Conservation (phyloP, 345 rosid genomes). For the Camelina neglecta region DNA sequence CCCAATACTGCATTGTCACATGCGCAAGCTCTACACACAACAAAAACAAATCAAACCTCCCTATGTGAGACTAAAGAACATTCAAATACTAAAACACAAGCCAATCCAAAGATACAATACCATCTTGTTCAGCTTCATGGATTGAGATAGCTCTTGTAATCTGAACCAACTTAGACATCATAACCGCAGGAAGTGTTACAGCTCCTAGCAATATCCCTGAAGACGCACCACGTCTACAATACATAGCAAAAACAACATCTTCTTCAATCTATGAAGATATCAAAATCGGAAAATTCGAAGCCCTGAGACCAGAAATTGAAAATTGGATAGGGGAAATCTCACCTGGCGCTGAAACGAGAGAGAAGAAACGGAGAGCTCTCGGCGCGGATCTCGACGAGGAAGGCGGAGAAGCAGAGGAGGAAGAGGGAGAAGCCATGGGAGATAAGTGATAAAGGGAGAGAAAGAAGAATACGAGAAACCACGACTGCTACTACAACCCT, state of each 20-base stretch:
- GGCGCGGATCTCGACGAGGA: slow-evolving; percentile 66
- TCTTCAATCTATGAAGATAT: not conserved
- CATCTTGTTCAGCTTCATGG: slow-evolving; percentile 58
- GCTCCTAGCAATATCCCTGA: slow-evolving; percentile 91
- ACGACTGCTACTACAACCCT: slow-evolving; percentile 75
- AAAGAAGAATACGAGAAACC: slow-evolving; percentile 54
- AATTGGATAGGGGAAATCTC: not conserved
- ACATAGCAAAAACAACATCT: not conserved
- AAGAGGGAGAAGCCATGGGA: slow-evolving; percentile 70
- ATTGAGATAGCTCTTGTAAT: slow-evolving; percentile 63
- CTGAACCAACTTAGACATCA: slow-evolving; percentile 78
- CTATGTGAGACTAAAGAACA: too few species aligned
- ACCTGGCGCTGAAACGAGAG: slow-evolving; percentile 64
- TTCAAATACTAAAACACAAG: not conserved
- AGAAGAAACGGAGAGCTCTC: slow-evolving; percentile 53
- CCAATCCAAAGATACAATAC: slow-evolving; percentile 38
- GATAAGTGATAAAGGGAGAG: slow-evolving; percentile 68
- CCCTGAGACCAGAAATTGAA: not conserved
- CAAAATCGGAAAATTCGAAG: not conserved
- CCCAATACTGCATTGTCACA: slow-evolving; percentile 83
- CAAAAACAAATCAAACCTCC: not conserved
- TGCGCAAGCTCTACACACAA: slow-evolving; percentile 61
- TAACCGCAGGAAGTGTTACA: slow-evolving; percentile 76
- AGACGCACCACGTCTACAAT: slow-evolving; percentile 72
- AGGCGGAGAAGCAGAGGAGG: slow-evolving; percentile 60